These are phyloP conservation scores for Penicillium griseofulvum DNA, from an alignment of 2,329 filamentous ascomycete genomes.

Conservation along the genomic window DNA sequence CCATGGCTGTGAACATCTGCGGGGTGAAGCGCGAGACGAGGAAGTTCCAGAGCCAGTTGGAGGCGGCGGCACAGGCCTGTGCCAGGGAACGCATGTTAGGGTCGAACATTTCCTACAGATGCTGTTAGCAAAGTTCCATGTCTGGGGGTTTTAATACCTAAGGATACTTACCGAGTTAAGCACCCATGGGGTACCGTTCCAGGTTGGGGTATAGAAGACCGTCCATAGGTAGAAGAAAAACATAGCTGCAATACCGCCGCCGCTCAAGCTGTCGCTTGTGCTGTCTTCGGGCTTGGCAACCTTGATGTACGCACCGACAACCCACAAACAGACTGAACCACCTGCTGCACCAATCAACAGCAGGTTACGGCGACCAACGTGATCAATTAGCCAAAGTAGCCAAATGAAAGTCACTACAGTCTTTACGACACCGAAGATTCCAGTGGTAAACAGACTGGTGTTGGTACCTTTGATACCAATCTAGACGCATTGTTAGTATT, in stretches of 20 bases:
- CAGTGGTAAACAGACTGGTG: conserved; percentile 64
- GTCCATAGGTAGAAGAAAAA: conserved; percentile 75
- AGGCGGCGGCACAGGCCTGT: conserved; percentile 62
- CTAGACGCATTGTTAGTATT: conserved; percentile 6
- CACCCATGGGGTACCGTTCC: conserved; percentile 76
- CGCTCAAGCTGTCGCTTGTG: conserved; percentile 21
- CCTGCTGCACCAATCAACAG: conserved; percentile 64
- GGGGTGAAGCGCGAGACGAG: conserved; percentile 41
- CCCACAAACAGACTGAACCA: conserved; percentile 50
- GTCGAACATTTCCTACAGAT: conserved; percentile 63
- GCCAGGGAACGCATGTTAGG: conserved; percentile 67
- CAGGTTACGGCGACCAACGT: conserved; percentile 60
- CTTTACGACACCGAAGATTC: conserved; percentile 75
- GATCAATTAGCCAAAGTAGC: conserved; percentile 67
- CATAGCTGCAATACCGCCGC: conserved; percentile 47
- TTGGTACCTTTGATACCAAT: conserved; percentile 62
- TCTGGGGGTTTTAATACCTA: neutral
- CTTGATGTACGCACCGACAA: conserved; percentile 40
- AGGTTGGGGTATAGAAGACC: conserved; percentile 68
- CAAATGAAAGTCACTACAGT: conserved; percentile 66
- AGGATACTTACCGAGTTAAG: conserved; percentile 54
- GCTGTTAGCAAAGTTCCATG: conserved; percentile 10
- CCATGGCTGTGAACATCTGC: conserved; percentile 44
- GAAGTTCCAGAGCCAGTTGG: conserved; percentile 42
- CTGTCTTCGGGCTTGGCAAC: conserved; percentile 30